A percentile compares a stretch with the other conserved stretches of the same genome.
Evolutionary conservation across 208 protist genomes (phyloP).

Genomic region (Phytomonas sp.): DNA sequence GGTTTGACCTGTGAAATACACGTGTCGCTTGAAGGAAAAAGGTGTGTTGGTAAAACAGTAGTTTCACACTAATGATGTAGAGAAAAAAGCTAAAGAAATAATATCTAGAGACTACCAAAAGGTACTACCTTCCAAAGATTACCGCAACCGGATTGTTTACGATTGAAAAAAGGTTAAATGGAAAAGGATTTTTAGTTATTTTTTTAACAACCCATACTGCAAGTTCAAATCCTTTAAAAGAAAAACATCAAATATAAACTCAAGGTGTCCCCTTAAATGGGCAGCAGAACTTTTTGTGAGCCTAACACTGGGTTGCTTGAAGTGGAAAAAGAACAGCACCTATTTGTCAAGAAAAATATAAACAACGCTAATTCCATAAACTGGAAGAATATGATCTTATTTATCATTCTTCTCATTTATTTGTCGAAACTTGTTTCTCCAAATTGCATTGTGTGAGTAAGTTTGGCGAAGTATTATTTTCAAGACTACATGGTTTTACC

Average conservation of each 20-base stretch:
- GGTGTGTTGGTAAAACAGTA: neutral
- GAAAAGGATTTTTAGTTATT: neutral
- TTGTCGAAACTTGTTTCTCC: neutral
- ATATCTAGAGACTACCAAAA: neutral
- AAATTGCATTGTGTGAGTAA: neutral
- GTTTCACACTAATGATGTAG: slow-evolving; percentile 6
- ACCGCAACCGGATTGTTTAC: neutral
- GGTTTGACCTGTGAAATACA: slow-evolving; percentile 3
- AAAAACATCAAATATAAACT: slow-evolving; percentile 8
- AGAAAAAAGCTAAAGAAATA: slow-evolving; percentile 14
- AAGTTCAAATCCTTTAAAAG: slow-evolving; percentile 33
- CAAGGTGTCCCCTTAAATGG: neutral
- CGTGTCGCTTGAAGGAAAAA: neutral
- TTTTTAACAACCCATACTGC: neutral
- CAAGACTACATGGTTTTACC: neutral
- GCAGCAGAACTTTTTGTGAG: neutral
- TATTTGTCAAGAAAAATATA: neutral
- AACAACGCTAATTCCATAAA: neutral
- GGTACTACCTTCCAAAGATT: neutral
- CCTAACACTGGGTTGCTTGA: neutral
- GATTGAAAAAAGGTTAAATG: neutral
- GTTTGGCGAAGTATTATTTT: neutral
- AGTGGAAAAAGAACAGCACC: neutral
- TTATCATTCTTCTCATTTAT: neutral
- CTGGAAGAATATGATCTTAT: neutral